A percentile compares a stretch with the other conserved stretches of the same genome.
phyloP scores from a whole-genome alignment of 1,139 yeast genomes.

The Hanseniaspora gamundiae region DNA sequence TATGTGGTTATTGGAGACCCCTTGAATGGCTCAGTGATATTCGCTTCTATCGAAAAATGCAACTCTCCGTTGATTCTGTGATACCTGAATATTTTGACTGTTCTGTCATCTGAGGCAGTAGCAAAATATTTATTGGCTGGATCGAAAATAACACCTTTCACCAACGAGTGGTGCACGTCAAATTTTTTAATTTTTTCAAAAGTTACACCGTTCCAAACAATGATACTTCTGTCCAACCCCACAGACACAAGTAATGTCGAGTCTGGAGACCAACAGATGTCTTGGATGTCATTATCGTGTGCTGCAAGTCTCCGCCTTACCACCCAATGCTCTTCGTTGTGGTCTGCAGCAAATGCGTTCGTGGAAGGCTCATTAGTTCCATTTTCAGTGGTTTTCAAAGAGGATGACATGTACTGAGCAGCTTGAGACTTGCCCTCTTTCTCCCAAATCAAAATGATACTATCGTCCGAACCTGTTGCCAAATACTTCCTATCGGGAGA shows the following conservation, averaged over 20 bases:
- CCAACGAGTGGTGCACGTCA: constrained; percentile 83
- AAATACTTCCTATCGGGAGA: constrained; percentile 84
- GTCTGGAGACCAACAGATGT: constrained; percentile 96
- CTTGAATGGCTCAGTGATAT: constrained; percentile 71
- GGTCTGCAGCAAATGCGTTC: constrained; percentile 38
- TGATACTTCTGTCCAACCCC: constrained; percentile 82
- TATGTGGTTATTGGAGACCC: constrained; percentile 89
- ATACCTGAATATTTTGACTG: constrained; percentile 77
- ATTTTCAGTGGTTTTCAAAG: constrained; percentile 16
- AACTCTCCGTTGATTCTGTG: constrained; percentile 48
- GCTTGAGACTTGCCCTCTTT: constrained; percentile 52
- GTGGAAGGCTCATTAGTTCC: constrained; percentile 23
- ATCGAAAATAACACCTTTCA: constrained; percentile 92
- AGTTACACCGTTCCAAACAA: constrained; percentile 56
- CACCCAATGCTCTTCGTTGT: constrained; percentile 84
- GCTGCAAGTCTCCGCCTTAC: constrained; percentile 86
- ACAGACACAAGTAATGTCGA: constrained; percentile 82
- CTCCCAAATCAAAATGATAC: constrained; percentile 86
- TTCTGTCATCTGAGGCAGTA: constrained; percentile 90
- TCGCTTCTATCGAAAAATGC: constrained; percentile 76
- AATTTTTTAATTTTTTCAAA: constrained; percentile 47
- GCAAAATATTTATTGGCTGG: constrained; percentile 97
- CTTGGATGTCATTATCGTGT: constrained; percentile 95
- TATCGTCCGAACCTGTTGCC: constrained; percentile 93
- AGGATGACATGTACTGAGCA: constrained; percentile 14